Conservation (phyloP, 257 asterid species). For the Buddleja alternifolia region DNA sequence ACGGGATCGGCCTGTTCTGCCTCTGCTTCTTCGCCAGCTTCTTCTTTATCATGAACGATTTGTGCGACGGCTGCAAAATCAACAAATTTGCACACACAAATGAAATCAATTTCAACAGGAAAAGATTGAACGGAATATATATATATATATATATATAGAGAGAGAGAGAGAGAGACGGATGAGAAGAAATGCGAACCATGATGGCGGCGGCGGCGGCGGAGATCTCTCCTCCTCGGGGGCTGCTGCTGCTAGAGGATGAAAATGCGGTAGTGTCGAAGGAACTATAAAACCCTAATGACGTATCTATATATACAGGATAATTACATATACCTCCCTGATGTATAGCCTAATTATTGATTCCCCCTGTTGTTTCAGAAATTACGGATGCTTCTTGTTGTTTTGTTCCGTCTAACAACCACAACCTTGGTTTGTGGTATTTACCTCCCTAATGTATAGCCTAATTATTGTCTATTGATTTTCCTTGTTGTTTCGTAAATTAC, state of each 20-base stretch:
- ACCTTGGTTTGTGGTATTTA: too few species aligned
- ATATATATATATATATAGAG: neutral
- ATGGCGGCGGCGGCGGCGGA: conserved; percentile 37
- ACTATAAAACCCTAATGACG: conserved; percentile 26
- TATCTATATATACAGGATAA: neutral
- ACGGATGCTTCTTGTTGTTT: too few species aligned
- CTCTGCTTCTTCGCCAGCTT: conserved; percentile 62
- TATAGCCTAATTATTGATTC: too few species aligned
- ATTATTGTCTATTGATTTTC: too few species aligned
- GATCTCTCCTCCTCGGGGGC: conserved; percentile 2
- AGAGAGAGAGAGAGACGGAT: conserved; percentile 2
- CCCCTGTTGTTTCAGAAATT: too few species aligned
- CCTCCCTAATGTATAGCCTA: too few species aligned
- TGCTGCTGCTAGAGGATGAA: conserved; percentile 5
- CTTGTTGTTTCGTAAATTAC: too few species aligned
- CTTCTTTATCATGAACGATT: conserved; percentile 58
- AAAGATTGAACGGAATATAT: neutral
- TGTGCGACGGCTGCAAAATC: conserved; percentile 54
- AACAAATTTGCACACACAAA: neutral
- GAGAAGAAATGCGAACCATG: conserved; percentile 31
- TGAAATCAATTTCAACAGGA: neutral
- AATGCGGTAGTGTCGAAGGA: neutral
- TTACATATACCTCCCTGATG: too few species aligned
- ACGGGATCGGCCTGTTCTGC: conserved; percentile 61
- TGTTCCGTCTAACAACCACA: too few species aligned